A percentile compares a stretch with the other conserved stretches of the same genome.
phyloP scores from a whole-genome alignment of 177 flowering plant species.

The Vitis hybrid region DNA sequence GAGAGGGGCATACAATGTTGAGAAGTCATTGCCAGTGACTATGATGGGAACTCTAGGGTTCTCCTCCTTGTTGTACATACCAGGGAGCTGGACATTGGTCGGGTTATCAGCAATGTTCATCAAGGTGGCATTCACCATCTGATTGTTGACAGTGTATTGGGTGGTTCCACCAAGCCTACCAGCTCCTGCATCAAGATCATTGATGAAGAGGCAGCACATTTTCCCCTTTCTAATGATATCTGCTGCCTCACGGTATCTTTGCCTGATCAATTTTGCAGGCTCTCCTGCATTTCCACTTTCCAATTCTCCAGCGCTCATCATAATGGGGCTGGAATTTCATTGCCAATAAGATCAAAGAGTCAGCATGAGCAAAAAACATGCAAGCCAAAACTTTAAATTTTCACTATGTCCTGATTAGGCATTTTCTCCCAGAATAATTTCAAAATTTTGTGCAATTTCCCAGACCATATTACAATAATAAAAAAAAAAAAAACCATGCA shows the following conservation, averaged over 20 bases:
- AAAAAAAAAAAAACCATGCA: too few species aligned
- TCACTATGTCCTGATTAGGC: too few species aligned
- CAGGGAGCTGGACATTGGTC: conserved; percentile 42
- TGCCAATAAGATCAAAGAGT: neutral
- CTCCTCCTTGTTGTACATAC: conserved; percentile 41
- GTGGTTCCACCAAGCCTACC: conserved; percentile 36
- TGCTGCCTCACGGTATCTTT: conserved; percentile 40
- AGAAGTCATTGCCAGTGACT: conserved; percentile 44
- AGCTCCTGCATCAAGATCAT: conserved; percentile 40
- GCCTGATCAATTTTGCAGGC: conserved; percentile 46
- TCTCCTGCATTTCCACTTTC: conserved; percentile 55
- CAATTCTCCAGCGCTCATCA: conserved; percentile 52
- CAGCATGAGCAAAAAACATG: neutral
- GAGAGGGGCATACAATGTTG: conserved; percentile 43
- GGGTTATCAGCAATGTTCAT: conserved; percentile 48
- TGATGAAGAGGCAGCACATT: conserved; percentile 42
- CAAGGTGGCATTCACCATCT: conserved; percentile 45
- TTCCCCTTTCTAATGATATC: conserved; percentile 38
- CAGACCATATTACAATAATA: too few species aligned
- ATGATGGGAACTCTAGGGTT: conserved; percentile 38
- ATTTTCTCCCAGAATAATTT: too few species aligned
- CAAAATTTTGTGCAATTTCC: too few species aligned
- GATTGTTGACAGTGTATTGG: conserved; percentile 45
- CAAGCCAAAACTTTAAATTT: neutral
- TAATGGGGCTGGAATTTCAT: conserved; percentile 32